Evolutionary conservation across 352 stramenopile genomes (phyloP), one percentile per base, ranked within the genome.

Genomic region (Globisporangium lucens): DNA sequence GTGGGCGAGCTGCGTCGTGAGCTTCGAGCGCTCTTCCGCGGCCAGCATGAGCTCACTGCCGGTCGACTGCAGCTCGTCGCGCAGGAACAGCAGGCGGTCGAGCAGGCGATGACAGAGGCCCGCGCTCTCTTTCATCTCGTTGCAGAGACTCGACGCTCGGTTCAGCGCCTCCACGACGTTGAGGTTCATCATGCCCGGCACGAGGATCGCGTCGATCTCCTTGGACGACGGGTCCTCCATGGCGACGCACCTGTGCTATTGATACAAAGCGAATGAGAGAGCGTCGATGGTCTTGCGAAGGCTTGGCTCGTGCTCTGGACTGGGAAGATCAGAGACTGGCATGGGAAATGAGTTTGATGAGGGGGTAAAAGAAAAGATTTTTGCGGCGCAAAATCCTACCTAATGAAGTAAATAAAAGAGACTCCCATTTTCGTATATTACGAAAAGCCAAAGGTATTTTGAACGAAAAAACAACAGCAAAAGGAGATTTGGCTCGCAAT

Each of bases 41-140:
- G 64, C 62, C 56, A 66, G 63, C 30, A 70, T 52, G 60, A 69
- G 56, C 65, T 65, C 67, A 46, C 76, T 47, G 4, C 41, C 15
- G 41, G 15, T 69, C 61, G 74, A 68, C 57, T 67, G 66, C 24
- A 76, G 66, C 17, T 74, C 63, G 33, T 70, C 65, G 22, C 66
- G 24, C 46, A 80, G 63, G 38, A 69, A 72, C 63, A 53, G 55
- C 56, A 71, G 51, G 13, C 65, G 68, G 15, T 53, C 27, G 24
- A 63, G 59, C 27, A 74, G 51, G 2, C 20, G 20, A 13, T n/a
- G 12, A 29, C 63, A 67, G 17, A 63, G 8, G 6, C 53, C 51
- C 20, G 49, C 30, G 35, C 57, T 41, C 51, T 74, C 69, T 20
- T 61, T 63, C 59, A 71, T 57, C n/a, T 71, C 52, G 12, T 62